Conservation (phyloP, 2,329 filamentous ascomycete genomes). For the Bipolaris oryzae region DNA sequence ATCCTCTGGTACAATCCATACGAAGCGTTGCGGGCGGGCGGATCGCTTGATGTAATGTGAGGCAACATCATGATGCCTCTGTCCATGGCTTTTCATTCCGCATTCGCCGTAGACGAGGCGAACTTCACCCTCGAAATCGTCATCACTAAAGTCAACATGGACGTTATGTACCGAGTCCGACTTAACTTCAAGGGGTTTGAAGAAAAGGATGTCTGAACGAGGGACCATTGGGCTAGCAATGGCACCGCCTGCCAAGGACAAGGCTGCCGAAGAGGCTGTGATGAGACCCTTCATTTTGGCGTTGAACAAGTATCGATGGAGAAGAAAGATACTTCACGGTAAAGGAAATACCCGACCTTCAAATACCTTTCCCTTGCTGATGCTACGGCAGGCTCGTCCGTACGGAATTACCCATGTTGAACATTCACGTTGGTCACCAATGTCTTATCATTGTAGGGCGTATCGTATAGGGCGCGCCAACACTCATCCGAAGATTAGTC, state of each 20-base stretch:
- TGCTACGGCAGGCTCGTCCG: not conserved
- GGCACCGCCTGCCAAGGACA: slow-evolving; percentile 32
- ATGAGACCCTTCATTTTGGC: slow-evolving; percentile 37
- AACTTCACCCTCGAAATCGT: slow-evolving; percentile 52
- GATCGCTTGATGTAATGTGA: slow-evolving; percentile 43
- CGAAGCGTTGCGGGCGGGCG: slow-evolving; percentile 53
- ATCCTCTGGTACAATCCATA: slow-evolving; percentile 55
- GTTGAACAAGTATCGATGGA: slow-evolving; percentile 1
- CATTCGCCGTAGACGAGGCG: slow-evolving; percentile 56
- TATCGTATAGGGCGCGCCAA: not conserved
- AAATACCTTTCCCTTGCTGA: slow-evolving; percentile 20
- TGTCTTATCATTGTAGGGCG: slow-evolving; percentile 21
- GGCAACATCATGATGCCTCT: slow-evolving; percentile 55
- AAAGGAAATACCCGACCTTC: slow-evolving; percentile 7
- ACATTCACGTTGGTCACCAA: slow-evolving; percentile 26
- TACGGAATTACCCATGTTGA: slow-evolving; percentile 4
- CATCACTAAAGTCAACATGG: slow-evolving; percentile 52
- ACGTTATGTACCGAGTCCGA: slow-evolving; percentile 57
- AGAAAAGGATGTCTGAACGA: slow-evolving; percentile 38
- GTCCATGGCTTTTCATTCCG: slow-evolving; percentile 38
- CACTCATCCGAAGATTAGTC: not conserved
- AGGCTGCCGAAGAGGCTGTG: slow-evolving; percentile 33
- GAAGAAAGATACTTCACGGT: slow-evolving; percentile 1
- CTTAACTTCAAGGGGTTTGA: slow-evolving; percentile 43
- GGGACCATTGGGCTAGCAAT: slow-evolving; percentile 26